Evolutionary conservation across 345 rosid genomes (phyloP), one percentile per base, ranked within the genome.

Genomic region (Syzygium grande): DNA sequence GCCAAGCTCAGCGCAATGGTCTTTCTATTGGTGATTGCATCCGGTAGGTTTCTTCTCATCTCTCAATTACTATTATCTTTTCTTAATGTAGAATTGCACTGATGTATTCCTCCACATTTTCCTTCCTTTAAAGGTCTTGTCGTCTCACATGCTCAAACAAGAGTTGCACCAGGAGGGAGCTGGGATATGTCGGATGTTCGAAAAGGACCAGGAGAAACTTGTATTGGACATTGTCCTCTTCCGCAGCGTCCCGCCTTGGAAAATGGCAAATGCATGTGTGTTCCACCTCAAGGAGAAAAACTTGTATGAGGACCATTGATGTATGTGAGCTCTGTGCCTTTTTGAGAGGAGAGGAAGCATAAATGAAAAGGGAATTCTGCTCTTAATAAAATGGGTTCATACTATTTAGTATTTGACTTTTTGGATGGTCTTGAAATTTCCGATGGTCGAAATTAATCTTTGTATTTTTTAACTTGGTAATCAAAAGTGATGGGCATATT

Each of bases 221-320:
- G 68, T 59, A 12, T 59, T n/a, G 30, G 68, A 59, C 2, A 7
- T 12, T 59, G 68, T 59, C 34, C 68, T 27, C 4, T 29, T 27
- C 2, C 8, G 17, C 4, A 12, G 7, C 0, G 0, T 14, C 73
- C 12, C 10, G 38, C 38, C 73, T 29, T 63, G 1, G 8, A n/a
- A 63, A 29, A 63, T n/a, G 16, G 9, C 2, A 0, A n/a, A n/a
- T 63, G 38, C 38, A 4, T 63, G 73, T n/a, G 38, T n/a, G 46
- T 43, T 43, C 46, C 46, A 1, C 46, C 46, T 41, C 43, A 4
- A 43, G 46, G 46, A 43, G 46, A 43, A 43, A 43, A 43, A 43
- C 46, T 43, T 43, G 46, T 43, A 1, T 0, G 30, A 63, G 73
- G 38, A 63, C 19, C 73, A 63, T n/a, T 63, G 19, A 63, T n/a